A percentile compares a stretch with the other conserved stretches of the same genome.
Evolutionary conservation across 768 basidiomycete genomes (phyloP).

Genomic region (Rhodotorula paludigena): DNA sequence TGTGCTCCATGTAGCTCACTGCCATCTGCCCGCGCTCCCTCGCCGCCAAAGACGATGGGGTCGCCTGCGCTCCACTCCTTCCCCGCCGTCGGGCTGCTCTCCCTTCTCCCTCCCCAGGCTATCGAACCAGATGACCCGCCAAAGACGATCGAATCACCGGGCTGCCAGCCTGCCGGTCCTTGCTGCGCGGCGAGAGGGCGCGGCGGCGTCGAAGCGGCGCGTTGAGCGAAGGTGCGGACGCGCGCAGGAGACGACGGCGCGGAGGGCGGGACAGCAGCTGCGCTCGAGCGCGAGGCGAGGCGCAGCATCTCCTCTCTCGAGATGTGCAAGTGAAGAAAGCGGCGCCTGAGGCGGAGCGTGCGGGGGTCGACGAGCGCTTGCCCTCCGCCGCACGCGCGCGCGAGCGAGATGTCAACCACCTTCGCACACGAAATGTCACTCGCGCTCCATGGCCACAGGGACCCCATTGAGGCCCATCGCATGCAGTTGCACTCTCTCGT

Average conservation of each 20-base stretch:
- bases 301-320: not conserved
- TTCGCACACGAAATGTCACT: too few relatives aligned
- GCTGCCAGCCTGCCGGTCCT: not conserved
- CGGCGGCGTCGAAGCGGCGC: not conserved
- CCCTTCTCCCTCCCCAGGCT: too few relatives aligned
- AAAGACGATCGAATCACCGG: constrained; percentile 12
- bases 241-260: not conserved
- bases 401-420: too few relatives aligned
- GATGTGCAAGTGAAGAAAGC: not conserved
- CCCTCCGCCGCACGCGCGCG: too few relatives aligned
- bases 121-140: not conserved
- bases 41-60: not conserved
- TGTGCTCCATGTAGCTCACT: too few relatives aligned
- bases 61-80: too few relatives aligned
- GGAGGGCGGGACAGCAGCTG: too few relatives aligned
- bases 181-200: not conserved
- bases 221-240: not conserved
- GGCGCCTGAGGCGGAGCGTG: constrained; percentile 80
- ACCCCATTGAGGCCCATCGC: too few relatives aligned
- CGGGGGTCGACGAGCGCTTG: constrained; percentile 95
- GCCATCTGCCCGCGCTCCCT: not conserved
- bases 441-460: too few relatives aligned
- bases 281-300: not conserved
- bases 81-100: too few relatives aligned
- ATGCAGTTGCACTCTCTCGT: not conserved